A percentile compares a stretch with the other conserved stretches of the same genome.
These are phyloP conservation scores for Earliella scabrosa DNA, from an alignment of 1,284 basidiomycete genomes.

Conservation along the genomic window DNA sequence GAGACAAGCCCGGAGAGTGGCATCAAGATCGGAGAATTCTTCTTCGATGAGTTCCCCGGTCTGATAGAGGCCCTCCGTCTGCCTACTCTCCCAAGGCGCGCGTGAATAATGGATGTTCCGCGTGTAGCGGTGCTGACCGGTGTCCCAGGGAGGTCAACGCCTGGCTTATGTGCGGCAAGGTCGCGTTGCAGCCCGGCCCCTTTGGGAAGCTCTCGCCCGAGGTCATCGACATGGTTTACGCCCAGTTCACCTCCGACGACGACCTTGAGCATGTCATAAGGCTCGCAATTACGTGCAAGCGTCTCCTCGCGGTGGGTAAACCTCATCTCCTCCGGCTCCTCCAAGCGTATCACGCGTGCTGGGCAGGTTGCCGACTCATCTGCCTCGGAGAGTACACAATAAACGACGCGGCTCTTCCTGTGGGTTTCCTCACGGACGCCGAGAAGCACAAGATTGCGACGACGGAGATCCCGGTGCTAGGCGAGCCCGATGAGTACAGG, in stretches of 20 bases:
- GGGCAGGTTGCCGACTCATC: constrained; percentile 17
- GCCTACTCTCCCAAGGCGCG: too few relatives aligned
- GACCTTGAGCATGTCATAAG: neutral
- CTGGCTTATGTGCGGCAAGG: too few relatives aligned
- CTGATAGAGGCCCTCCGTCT: too few relatives aligned
- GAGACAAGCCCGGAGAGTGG: too few relatives aligned
- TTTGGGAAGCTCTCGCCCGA: neutral
- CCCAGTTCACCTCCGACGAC: neutral
- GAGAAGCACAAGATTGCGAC: constrained; percentile 1
- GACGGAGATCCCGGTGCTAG: too few relatives aligned
- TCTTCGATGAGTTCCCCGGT: too few relatives aligned
- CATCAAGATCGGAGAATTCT: too few relatives aligned
- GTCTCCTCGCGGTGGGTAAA: constrained; percentile 4
- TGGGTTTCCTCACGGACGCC: constrained; percentile 11
- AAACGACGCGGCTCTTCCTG: constrained; percentile 7
- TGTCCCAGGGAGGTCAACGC: too few relatives aligned
- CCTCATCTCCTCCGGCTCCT: neutral
- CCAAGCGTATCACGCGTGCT: neutral
- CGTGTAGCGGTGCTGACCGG: too few relatives aligned
- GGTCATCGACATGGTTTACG: constrained; percentile 6
- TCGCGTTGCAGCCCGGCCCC: too few relatives aligned
- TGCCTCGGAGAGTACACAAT: constrained; percentile 15
- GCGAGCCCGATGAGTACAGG: too few relatives aligned
- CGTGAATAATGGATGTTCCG: neutral
- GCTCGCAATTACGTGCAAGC: constrained; percentile 11